Evolutionary conservation across 108 stramenopile species (phyloP).

Genomic region (Conticribra weissflogii): DNA sequence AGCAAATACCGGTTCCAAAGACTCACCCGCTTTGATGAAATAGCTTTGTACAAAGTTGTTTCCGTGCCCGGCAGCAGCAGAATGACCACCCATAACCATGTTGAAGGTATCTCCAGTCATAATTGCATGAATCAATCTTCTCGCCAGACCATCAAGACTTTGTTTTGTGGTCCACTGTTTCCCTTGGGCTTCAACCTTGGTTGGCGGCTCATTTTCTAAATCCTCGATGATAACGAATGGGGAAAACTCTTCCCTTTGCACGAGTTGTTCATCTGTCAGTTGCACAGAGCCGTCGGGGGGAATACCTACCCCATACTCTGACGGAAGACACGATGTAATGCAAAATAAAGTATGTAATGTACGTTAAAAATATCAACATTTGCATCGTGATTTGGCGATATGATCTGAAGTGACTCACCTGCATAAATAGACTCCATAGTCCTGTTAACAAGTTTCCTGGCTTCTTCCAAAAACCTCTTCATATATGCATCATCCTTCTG

Average conservation of each 20-base stretch:
- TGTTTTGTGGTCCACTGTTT: slow-evolving; percentile 9
- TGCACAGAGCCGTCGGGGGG: slow-evolving; percentile 12
- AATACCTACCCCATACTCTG: slow-evolving; percentile 18
- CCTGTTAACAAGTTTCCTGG: slow-evolving; percentile 61
- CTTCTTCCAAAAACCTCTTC: slow-evolving; percentile 61
- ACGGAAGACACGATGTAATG: neutral
- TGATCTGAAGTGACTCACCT: no score
- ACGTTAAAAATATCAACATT: no score
- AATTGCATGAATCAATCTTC: slow-evolving; percentile 56
- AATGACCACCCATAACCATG: slow-evolving; percentile 65
- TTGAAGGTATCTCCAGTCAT: slow-evolving; percentile 58
- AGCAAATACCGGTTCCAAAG: slow-evolving; percentile 61
- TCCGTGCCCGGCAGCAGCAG: slow-evolving; percentile 84
- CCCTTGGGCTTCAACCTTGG: slow-evolving; percentile 1
- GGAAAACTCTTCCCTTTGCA: slow-evolving; percentile 26
- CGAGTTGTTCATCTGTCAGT: slow-evolving; percentile 15
- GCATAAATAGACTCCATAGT: slow-evolving; percentile 69
- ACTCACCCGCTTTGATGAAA: slow-evolving; percentile 52
- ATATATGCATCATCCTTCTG: slow-evolving; percentile 71
- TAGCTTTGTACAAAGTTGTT: slow-evolving; percentile 73
- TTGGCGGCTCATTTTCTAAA: slow-evolving; percentile 17
- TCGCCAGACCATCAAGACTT: slow-evolving; percentile 44
- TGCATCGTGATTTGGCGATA: no score
- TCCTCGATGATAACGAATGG: slow-evolving; percentile 21
- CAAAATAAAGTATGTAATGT: neutral